A percentile compares a stretch with the other conserved stretches of the same genome.
These are phyloP conservation scores for Russula abietina DNA, from an alignment of 768 basidiomycete genomes.

Conservation along the genomic window DNA sequence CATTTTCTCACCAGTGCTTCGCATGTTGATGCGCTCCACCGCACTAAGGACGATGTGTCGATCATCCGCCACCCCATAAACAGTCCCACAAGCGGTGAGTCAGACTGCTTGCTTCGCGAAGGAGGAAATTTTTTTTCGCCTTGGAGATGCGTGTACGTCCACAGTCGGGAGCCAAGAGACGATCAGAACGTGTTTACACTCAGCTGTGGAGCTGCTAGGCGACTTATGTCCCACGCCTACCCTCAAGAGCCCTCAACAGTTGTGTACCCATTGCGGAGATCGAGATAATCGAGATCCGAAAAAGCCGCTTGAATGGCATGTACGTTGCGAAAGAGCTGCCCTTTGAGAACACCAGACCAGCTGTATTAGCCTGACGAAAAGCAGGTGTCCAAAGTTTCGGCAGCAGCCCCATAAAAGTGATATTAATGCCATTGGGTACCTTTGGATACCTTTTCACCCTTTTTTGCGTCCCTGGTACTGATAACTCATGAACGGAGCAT, in stretches of 20 bases:
- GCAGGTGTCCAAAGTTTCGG: neutral
- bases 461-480: neutral
- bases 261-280: neutral
- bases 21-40: neutral
- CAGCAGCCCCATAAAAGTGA: neutral
- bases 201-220: neutral
- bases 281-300: conserved; percentile 2
- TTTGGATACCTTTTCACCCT: neutral
- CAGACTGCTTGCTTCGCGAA: conserved; percentile 9
- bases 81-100: neutral
- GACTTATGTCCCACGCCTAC: neutral
- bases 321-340: neutral
- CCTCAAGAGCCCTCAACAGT: neutral
- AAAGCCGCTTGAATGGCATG: neutral
- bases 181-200: neutral
- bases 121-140: neutral
- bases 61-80: neutral
- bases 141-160: conserved; percentile 11
- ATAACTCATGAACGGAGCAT: neutral
- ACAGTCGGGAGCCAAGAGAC: neutral
- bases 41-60: neutral
- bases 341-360: neutral
- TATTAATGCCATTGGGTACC: neutral
- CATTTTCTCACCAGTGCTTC: neutral
- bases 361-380: neutral